Percentiles rank a stretch among this genome's conserved stretches.
Conservation (phyloP, 306 rosid genomes). For the Dalbergia cochinchinensis region DNA sequence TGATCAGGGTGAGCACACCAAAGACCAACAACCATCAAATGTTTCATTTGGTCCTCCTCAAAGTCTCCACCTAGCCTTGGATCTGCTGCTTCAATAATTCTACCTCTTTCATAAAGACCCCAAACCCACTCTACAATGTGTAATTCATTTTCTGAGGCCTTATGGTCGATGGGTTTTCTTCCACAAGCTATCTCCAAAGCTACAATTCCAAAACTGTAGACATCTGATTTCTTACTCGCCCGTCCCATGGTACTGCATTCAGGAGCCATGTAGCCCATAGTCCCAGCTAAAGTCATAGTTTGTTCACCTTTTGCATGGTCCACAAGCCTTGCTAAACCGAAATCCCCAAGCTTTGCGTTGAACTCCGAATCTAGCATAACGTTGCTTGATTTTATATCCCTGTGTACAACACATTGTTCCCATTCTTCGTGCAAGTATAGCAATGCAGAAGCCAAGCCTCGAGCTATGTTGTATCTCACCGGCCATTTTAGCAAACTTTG, state of each 20-base stretch:
- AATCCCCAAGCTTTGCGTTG: slow-evolving; percentile 54
- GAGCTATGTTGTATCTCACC: slow-evolving; percentile 41
- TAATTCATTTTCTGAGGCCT: slow-evolving; percentile 35
- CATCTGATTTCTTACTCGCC: slow-evolving; percentile 40
- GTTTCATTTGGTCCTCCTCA: no score
- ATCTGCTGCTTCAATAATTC: neutral
- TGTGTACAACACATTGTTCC: slow-evolving; percentile 47
- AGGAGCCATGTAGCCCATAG: slow-evolving; percentile 49
- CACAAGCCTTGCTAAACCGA: slow-evolving; percentile 39
- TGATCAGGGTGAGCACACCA: neutral
- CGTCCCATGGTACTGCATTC: slow-evolving; percentile 25
- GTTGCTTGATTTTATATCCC: slow-evolving; percentile 53
- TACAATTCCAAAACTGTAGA: slow-evolving; percentile 59
- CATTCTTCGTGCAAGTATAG: slow-evolving; percentile 49
- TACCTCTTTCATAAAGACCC: neutral
- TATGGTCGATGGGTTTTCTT: slow-evolving; percentile 43
- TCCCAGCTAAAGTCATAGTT: slow-evolving; percentile 42
- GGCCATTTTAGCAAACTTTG: slow-evolving; percentile 35
- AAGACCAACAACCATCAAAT: neutral
- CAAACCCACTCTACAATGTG: slow-evolving; percentile 31
- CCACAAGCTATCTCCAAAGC: slow-evolving; percentile 63
- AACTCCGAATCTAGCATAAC: slow-evolving; percentile 43
- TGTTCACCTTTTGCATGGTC: slow-evolving; percentile 38
- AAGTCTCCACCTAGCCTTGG: neutral
- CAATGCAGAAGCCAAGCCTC: slow-evolving; percentile 46